Evolutionary conservation across 202 grass and related monocot genomes (phyloP), one percentile per base, ranked within the genome.

Genomic region (Setaria italica): DNA sequence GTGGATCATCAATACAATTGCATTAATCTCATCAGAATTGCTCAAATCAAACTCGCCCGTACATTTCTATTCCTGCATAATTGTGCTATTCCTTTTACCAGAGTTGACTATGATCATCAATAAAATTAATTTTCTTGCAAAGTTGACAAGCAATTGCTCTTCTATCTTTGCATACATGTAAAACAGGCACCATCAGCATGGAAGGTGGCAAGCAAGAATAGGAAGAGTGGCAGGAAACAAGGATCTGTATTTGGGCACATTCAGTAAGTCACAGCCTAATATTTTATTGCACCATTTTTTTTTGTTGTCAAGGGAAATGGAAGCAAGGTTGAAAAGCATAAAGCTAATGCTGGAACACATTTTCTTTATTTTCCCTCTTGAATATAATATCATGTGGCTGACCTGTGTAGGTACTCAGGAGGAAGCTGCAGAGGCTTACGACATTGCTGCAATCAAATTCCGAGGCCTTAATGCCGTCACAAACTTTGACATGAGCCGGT

Each of bases 391-490:
- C 53, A 63, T 5, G 11, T 77, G 55, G n/a, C 13, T 32, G 29
- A 77, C 37, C 42, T 11, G 3, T 80, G 37, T 58, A 95, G 93
- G 93, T 34, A 95, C 93, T 10, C 93, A 95, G 63, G 93, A 95
- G 83, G 93, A 95, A 81, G 93, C 93, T n/a, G 93, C 90, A 0
- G 93, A 95, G 75, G 93, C 93, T 6, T 95, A 95, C 29, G 93
- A 95, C 72, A 95, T 95, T 1, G 90, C 93, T 0, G 93, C 90
- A 5, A 95, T 95, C 72, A 95, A 95, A 47, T 95, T 95, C 80
- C 86, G 93, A 0, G 93, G 93, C 15, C 88, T 92, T 19, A 92
- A 85, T 49, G 93, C 93, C 11, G 88, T 95, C 20, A 95, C 93
- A 12, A 95, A 95, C 88, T 95, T 95, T 49, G 93, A 95, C 51